phyloP scores from a whole-genome alignment of 2,329 filamentous ascomycete genomes.

The Exophiala spinifera region DNA sequence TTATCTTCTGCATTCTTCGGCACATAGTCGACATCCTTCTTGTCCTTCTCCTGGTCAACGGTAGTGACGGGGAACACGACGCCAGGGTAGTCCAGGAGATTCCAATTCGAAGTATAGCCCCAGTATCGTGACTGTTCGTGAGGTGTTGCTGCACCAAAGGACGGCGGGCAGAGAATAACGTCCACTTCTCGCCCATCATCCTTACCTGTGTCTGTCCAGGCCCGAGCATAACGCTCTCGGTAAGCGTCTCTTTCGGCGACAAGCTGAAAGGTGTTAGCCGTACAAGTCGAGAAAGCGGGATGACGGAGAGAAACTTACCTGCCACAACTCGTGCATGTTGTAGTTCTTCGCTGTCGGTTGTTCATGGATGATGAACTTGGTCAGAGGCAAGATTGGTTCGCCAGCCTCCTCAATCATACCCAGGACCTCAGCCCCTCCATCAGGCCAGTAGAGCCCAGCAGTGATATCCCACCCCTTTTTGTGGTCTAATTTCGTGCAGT shows the following conservation, averaged over 20 bases:
- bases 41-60: conserved; percentile 43
- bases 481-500: conserved; percentile 50
- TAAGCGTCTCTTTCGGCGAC: conserved; percentile 42
- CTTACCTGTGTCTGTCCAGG: conserved; percentile 44
- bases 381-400: conserved; percentile 58
- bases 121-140: conserved; percentile 56
- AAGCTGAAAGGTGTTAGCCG: neutral
- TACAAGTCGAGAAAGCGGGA: conserved; percentile 28
- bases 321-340: conserved; percentile 37
- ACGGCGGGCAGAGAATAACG: conserved; percentile 51
- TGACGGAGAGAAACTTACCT: neutral
- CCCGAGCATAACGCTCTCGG: conserved; percentile 42
- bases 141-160: conserved; percentile 36
- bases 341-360: conserved; percentile 49
- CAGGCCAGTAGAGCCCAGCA: conserved; percentile 54
- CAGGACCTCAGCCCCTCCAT: conserved; percentile 55
- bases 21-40: conserved; percentile 22
- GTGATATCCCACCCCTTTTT: conserved; percentile 47
- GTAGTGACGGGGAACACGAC: conserved; percentile 57
- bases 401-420: conserved; percentile 51
- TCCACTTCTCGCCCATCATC: conserved; percentile 48
- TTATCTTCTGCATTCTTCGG: conserved; percentile 37
- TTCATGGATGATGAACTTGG: conserved; percentile 56
- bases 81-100: conserved; percentile 64
- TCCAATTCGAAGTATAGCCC: conserved; percentile 67